A percentile compares a stretch with the other conserved stretches of the same genome.
These are phyloP conservation scores for Austroboletus olivaceoglutinosus DNA, from an alignment of 1,284 basidiomycete genomes.

Conservation along the genomic window DNA sequence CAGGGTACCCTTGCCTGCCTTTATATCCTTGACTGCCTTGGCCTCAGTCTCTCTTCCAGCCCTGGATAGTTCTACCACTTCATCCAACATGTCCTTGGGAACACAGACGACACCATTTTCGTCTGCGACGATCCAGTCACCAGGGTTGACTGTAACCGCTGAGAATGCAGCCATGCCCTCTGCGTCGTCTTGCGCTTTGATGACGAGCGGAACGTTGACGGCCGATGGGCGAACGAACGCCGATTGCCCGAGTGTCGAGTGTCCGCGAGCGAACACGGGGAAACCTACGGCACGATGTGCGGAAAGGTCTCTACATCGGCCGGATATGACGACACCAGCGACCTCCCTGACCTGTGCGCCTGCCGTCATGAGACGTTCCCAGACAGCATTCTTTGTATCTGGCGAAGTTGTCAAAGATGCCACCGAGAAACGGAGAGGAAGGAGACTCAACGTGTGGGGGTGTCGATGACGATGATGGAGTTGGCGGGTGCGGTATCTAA, in stretches of 20 bases:
- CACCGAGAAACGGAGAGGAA: conserved; percentile 4
- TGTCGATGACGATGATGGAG: conserved; percentile 74
- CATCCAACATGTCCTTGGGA: conserved; percentile 52
- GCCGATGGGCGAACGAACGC: conserved; percentile 84
- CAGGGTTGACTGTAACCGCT: conserved; percentile 63
- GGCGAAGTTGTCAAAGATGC: conserved; percentile 11
- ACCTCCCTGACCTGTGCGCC: conserved; percentile 73
- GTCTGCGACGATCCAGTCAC: conserved; percentile 85
- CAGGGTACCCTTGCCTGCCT: conserved; percentile 69
- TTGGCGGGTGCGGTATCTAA: conserved; percentile 78
- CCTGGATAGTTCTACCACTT: conserved; percentile 61
- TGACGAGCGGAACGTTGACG: conserved; percentile 71
- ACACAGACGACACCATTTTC: conserved; percentile 89
- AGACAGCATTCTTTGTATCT: conserved; percentile 83
- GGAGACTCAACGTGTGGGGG: conserved; percentile 62
- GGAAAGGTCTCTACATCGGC: conserved; percentile 77
- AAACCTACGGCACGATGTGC: conserved; percentile 73
- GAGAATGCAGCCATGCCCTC: conserved; percentile 43
- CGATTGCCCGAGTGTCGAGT: conserved; percentile 85
- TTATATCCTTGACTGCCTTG: conserved; percentile 75
- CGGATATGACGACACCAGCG: conserved; percentile 79
- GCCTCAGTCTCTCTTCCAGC: conserved; percentile 70
- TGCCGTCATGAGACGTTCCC: conserved; percentile 91
- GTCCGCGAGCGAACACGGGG: conserved; percentile 77
- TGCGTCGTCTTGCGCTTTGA: conserved; percentile 43